Percentiles rank a stretch among this genome's conserved stretches.
phyloP scores from a whole-genome alignment of 305 asterid species.

The Fraxinus dipetala region DNA sequence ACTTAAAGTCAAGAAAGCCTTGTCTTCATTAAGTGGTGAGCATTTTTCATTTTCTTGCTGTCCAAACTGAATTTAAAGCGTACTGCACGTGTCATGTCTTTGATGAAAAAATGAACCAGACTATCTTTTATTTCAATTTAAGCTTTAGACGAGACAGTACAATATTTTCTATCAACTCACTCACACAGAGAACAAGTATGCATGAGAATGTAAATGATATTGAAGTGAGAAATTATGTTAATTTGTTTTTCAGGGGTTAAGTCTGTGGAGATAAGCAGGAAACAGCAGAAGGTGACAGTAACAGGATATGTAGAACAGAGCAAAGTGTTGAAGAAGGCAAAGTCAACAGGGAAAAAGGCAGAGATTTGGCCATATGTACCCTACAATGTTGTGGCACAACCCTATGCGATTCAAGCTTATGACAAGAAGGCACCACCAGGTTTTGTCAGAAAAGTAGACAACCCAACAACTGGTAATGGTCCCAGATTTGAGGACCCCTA shows the following conservation, averaged over 20 bases:
- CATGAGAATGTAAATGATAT: background rate
- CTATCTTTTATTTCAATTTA: background rate
- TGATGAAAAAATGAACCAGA: background rate
- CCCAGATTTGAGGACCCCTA: constrained; percentile 60
- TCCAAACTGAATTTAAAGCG: background rate
- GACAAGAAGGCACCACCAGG: constrained; percentile 93
- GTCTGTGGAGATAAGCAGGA: constrained; percentile 65
- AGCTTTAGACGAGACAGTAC: background rate
- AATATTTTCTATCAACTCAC: background rate
- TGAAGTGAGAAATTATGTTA: background rate
- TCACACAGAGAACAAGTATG: background rate
- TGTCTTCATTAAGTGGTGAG: constrained; percentile 64
- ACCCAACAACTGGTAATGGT: constrained; percentile 20
- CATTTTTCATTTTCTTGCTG: background rate
- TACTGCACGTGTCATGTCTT: background rate
- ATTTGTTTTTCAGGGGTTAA: constrained; percentile 52
- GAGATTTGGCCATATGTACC: constrained; percentile 91
- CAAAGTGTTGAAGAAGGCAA: constrained; percentile 76
- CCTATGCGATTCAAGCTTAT: constrained; percentile 62
- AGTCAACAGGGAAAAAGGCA: constrained; percentile 74
- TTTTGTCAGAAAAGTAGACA: constrained; percentile 56
- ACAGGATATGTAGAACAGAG: constrained; percentile 58
- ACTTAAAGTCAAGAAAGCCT: constrained; percentile 70
- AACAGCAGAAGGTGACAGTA: constrained; percentile 76
- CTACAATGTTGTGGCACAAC: constrained; percentile 75